Base-by-base conservation (phyloP, 2,329 filamentous ascomycete genomes). In the Ophiobolus disseminans region DNA sequence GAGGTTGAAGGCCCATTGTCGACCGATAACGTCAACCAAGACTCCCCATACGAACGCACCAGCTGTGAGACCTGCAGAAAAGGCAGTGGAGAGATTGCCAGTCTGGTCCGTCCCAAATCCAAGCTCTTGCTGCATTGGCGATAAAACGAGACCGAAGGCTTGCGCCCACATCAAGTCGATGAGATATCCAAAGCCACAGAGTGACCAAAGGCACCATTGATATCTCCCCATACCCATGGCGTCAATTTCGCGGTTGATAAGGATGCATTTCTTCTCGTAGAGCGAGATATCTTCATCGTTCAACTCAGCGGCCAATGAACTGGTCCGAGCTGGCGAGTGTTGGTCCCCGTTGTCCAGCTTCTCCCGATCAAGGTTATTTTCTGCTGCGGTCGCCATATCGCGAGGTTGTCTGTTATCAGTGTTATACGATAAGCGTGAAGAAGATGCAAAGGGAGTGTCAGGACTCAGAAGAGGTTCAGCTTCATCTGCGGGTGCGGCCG, bases 91-190 rank as follows among this genome's bases (percentile, higher is more conserved):
- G n/a, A 85, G 79, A 38, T 82, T 82, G 49, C 78, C 77, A n/a
- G 70, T 71, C 44, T 76, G 58, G 21, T 67, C 59, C 25, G 67
- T 68, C 4, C 68, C 63, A 46, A 85, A 83, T 0, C 80, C 81
- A 17, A 85, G 62, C 63, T 85, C 82, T 60, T 84, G 81, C 57
- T 83, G 74, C 46, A 85, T 62, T 5, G 82, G 78, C 8, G 76
- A 77, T 13, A 82, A 65, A 0, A 83, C 76, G 1, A 85, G 74
- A 9, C 81, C 81, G 57, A 85, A 82, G 0, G 79, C 82, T 54
- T 84, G 82, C 3, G 82, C 80, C 80, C 81, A 85, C 37, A 82
- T 71, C 19, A 84, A 66, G 55, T 85, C 82, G 28, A 85, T 73
- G 31, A 82, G 66, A 58, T 82, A 83, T 1, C 81, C 81, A 26